phyloP scores from a whole-genome alignment of 1,284 basidiomycete species.

The Xanthoconium separans region DNA sequence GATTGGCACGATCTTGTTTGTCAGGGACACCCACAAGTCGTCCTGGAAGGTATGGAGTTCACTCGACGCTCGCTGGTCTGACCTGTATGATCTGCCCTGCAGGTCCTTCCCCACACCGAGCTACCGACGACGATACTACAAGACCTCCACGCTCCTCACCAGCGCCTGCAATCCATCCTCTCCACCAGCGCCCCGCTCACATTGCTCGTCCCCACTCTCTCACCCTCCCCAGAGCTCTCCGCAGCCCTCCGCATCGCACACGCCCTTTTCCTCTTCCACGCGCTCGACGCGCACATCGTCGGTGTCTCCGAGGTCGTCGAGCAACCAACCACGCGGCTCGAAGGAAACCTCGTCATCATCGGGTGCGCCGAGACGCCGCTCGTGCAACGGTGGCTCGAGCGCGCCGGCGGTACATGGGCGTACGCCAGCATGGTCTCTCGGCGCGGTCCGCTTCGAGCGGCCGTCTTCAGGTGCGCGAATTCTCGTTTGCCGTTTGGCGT shows the following conservation, averaged over 20 bases:
- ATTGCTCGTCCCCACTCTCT: conserved; percentile 52
- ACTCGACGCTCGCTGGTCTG: neutral
- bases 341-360: conserved; percentile 61
- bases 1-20: conserved; percentile 8
- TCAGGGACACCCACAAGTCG: conserved; percentile 4
- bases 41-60: conserved; percentile 25
- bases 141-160: conserved; percentile 14
- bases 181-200: conserved; percentile 49
- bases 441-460: conserved; percentile 18
- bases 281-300: conserved; percentile 64
- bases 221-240: conserved; percentile 39
- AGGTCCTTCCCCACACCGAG: conserved; percentile 8
- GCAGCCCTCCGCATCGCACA: conserved; percentile 65
- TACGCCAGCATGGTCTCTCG: conserved; percentile 22
- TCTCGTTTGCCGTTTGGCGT: no score
- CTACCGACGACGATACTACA: neutral
- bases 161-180: conserved; percentile 65
- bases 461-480: conserved; percentile 29
- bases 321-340: neutral
- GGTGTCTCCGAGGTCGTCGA: conserved; percentile 36
- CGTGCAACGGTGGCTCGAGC: conserved; percentile 30
- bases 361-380: conserved; percentile 38
- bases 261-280: conserved; percentile 66
- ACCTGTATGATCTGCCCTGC: neutral
- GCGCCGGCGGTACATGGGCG: conserved; percentile 19